These are phyloP conservation scores for Skeletonema grethae DNA, from an alignment of 108 stramenopile species.

Conservation along the genomic window DNA sequence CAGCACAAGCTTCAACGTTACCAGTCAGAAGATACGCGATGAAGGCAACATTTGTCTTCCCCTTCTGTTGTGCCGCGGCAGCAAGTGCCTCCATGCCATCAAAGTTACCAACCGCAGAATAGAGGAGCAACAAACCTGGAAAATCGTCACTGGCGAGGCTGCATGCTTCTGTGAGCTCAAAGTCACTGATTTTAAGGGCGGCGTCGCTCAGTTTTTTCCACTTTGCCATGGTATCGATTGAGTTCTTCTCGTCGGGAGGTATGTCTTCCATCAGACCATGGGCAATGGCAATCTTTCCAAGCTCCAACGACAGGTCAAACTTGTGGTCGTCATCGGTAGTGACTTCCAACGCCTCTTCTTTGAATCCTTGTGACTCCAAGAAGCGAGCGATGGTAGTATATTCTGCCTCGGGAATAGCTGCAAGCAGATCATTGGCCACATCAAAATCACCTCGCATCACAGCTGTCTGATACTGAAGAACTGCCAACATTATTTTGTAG, in stretches of 20 bases:
- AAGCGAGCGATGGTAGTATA: slow-evolving; percentile 96
- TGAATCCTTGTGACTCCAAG: slow-evolving; percentile 98
- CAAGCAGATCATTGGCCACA: slow-evolving; percentile 93
- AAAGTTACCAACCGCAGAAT: slow-evolving; percentile 91
- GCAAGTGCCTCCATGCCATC: slow-evolving; percentile 92
- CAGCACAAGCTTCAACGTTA: slow-evolving; percentile 91
- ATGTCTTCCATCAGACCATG: slow-evolving; percentile 82
- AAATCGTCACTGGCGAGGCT: slow-evolving; percentile 90
- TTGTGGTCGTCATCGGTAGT: slow-evolving; percentile 95
- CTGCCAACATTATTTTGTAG: slow-evolving; percentile 91
- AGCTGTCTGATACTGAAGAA: slow-evolving; percentile 98
- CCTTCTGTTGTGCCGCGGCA: slow-evolving; percentile 68
- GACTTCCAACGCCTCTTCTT: slow-evolving; percentile 97
- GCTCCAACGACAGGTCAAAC: slow-evolving; percentile 96
- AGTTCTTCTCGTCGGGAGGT: slow-evolving; percentile 87
- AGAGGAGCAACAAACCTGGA: slow-evolving; percentile 92
- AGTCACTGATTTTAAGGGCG: slow-evolving; percentile 91
- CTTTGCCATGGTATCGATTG: slow-evolving; percentile 92
- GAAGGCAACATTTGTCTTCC: slow-evolving; percentile 96
- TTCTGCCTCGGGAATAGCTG: slow-evolving; percentile 88
- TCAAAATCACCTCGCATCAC: slow-evolving; percentile 99
- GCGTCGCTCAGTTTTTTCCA: slow-evolving; percentile 99
- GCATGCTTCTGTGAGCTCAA: slow-evolving; percentile 93
- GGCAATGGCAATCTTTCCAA: slow-evolving; percentile 91
- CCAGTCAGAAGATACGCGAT: slow-evolving; percentile 89